Evolutionary conservation across 78 protist genomes (phyloP), one percentile per base, ranked within the genome.

Genomic region (Mantamonas sphyraenae): DNA sequence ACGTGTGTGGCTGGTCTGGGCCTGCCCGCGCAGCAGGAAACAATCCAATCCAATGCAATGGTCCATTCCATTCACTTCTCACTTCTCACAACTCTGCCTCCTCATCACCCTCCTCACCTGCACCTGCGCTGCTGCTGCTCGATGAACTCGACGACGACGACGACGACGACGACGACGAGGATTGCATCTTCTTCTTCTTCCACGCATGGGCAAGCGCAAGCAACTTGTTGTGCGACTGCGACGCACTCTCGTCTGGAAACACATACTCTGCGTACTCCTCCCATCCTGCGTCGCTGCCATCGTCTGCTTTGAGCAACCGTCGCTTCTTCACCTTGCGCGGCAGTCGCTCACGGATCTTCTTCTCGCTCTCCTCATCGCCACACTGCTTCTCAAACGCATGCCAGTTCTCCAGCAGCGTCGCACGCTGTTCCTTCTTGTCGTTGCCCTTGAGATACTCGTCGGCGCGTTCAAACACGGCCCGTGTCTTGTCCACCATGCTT

Each of bases 251-350:
- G 51, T 81, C 92, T 17, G 95, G 91, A 77, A 86, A 92, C 20
- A 92, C 59, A 67, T 84, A 90, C 33, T 89, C 91, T 42, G 20
- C 83, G 71, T 91, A 91, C 76, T 91, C 96, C 78, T 91, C 96
- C 64, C 74, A 70, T 4, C 86, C 86, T 20, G 74, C 86, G 33
- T 70, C 74, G 34, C 28, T 17, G 24, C 55, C 55, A 17, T 2
- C 55, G 24, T 7, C 55, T 2, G 56, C 72, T 12, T 22, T 14
- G 56, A 84, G 24, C 42, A 40, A 24, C 47, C 87, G 73, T 69
- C 78, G 64, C 74, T 85, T 84, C 73, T 77, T 80, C 38, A 88
- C 38, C 38, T 80, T 64, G 58, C 67, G 59, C 19, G 95, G 95
- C 62, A 81, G 55, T 38, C 57, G 63, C 39, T 55, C 56, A 22